Conservation (phyloP, 495 filamentous ascomycete species). For the Neurospora sp. region DNA sequence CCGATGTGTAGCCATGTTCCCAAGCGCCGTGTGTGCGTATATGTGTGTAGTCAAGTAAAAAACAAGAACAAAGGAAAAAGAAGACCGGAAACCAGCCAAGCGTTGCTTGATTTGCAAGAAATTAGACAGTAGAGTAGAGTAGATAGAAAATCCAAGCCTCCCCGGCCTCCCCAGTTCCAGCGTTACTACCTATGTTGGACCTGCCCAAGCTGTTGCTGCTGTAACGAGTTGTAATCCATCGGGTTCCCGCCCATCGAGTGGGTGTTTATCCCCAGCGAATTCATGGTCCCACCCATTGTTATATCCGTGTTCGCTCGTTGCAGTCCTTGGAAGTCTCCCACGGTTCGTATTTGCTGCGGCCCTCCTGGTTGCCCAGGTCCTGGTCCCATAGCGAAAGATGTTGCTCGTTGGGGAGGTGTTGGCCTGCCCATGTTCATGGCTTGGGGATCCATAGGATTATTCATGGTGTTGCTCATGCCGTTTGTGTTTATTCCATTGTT, state of each 20-base stretch:
- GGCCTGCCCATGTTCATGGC: slow-evolving; percentile 27
- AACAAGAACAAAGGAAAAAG: not conserved
- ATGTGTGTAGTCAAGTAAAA: not conserved
- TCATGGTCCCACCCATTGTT: slow-evolving; percentile 16
- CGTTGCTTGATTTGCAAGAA: not conserved
- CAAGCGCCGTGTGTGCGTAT: not conserved
- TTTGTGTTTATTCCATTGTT: slow-evolving; percentile 10
- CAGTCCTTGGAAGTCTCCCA: slow-evolving; percentile 38
- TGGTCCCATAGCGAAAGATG: slow-evolving; percentile 29
- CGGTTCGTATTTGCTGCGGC: slow-evolving; percentile 29
- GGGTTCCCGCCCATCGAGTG: slow-evolving; percentile 16
- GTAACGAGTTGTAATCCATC: slow-evolving; percentile 25
- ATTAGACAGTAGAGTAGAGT: not conserved
- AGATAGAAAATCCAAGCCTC: not conserved
- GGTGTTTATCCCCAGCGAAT: slow-evolving; percentile 20
- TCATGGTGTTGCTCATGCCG: slow-evolving; percentile 14
- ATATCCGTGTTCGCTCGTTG: slow-evolving; percentile 34
- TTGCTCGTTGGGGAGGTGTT: slow-evolving; percentile 25
- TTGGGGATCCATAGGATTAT: slow-evolving; percentile 10
- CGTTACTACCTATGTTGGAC: slow-evolving; percentile 16
- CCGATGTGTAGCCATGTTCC: not conserved
- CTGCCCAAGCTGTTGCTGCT: not conserved
- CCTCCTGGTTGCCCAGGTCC: not conserved
- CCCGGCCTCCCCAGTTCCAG: slow-evolving; percentile 2
- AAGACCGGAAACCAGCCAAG: not conserved